These are phyloP conservation scores for Ophiostoma sp. DNA, from an alignment of 2,329 filamentous ascomycete genomes.

Conservation along the genomic window DNA sequence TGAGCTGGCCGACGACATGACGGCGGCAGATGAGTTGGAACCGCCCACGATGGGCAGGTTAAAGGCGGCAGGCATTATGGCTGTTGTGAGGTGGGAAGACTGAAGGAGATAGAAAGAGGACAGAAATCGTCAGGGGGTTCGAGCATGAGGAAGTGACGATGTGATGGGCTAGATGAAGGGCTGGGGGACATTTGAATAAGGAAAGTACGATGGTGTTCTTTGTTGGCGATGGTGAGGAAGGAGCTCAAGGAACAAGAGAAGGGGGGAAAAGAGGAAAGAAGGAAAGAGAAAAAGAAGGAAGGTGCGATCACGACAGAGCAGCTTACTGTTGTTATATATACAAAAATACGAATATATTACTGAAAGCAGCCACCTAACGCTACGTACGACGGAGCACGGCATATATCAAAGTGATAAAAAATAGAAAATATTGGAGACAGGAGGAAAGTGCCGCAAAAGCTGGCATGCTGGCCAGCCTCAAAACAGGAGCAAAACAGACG, in stretches of 20 bases:
- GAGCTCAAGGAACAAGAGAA: background rate
- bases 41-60: slow-evolving; percentile 14
- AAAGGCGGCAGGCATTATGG: slow-evolving; percentile 21
- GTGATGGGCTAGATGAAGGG: background rate
- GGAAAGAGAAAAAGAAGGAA: slow-evolving; percentile 7
- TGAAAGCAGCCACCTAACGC: background rate
- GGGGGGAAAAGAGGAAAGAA: background rate
- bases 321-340: background rate
- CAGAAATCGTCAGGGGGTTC: slow-evolving; percentile 5
- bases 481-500: background rate
- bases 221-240: background rate
- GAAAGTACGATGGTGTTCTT: background rate
- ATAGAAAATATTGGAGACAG: background rate
- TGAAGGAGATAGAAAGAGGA: background rate
- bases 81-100: background rate
- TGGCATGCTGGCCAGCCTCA: slow-evolving; percentile 4
- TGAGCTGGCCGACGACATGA: slow-evolving; percentile 5
- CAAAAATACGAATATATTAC: background rate
- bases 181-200: slow-evolving; percentile 7
- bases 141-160: slow-evolving; percentile 21
- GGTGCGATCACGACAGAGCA: background rate
- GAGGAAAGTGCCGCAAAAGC: background rate
- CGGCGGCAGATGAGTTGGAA: background rate
- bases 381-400: background rate
- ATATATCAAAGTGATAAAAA: background rate